Evolutionary conservation across 2,329 filamentous ascomycete species (phyloP), one percentile per base, ranked within the genome.

Genomic region (Sporothrix variecibatus): DNA sequence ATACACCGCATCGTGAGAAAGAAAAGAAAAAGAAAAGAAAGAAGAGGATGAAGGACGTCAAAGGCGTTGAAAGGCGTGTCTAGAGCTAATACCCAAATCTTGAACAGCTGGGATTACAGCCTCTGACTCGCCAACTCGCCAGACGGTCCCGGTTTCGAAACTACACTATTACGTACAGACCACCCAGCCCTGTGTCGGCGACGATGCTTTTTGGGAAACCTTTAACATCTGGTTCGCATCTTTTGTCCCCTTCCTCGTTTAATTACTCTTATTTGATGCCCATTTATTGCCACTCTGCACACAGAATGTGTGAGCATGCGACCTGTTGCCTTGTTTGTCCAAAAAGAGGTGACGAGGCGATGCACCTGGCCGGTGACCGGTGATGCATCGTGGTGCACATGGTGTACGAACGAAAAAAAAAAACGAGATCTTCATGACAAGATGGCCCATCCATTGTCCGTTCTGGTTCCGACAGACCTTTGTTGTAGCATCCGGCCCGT

Each of bases 151-250:
- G 3, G 7, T 51, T 49, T 34, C 65, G 43, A 34, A 51, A 68
- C 9, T 2, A 51, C 26, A 68, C 65, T 68, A 68, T 51, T 67
- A 68, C 65, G 65, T 68, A 68, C 65, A 68, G 23, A 51, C 20
- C 20, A n/a, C 43, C 26, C 38, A 28, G 38, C 23, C 31, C 23
- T 46, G 62, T n/a, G 62, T 46, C 62, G 62, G 38, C 34, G 56
- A 34, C 28, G 34, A 67, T 46, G 62, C 3, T 28, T 56, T 9
- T 23, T 56, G 51, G 51, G 17, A 56, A 56, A 20, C 9, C 51
- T 26, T 56, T 5, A n/a, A 6, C 31, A 31, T 46, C 23, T 34
- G 34, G 65, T 12, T 43, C 26, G 65, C 38, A 23, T 34, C 28
- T 23, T 56, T 56, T 51, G 34, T 68, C 64, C 28, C 28, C 1